Conservation (phyloP, 306 rosid species). For the Quillaja saponaria region DNA sequence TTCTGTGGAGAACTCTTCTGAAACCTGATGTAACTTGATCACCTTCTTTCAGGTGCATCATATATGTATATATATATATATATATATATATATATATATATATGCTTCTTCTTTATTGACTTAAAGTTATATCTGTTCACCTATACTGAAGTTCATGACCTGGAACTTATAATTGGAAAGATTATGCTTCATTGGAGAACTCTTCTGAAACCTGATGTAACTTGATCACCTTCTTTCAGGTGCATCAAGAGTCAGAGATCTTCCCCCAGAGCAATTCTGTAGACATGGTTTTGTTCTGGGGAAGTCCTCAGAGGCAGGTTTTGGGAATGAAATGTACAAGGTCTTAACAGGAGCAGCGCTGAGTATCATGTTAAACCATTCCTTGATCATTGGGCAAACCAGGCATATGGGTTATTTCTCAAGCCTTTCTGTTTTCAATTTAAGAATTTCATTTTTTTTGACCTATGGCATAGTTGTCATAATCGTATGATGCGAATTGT, state of each 20-base stretch:
- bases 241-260: slow-evolving; percentile 68
- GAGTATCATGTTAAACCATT: slow-evolving; percentile 90
- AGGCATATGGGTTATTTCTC: slow-evolving; percentile 98
- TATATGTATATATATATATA: no score
- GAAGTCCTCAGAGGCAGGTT: slow-evolving; percentile 91
- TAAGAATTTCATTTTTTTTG: no score
- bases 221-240: slow-evolving; percentile 51
- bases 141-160: slow-evolving; percentile 5
- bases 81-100: no score
- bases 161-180: neutral
- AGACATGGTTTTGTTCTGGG: slow-evolving; percentile 85
- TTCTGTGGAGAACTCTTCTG: slow-evolving; percentile 24
- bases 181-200: slow-evolving; percentile 14
- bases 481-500: no score
- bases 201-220: slow-evolving; percentile 28
- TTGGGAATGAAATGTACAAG: slow-evolving; percentile 99
- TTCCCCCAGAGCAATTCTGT: slow-evolving; percentile 82
- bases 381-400: slow-evolving; percentile 99
- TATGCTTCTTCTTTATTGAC: no score
- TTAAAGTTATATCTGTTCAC: neutral
- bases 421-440: slow-evolving; percentile 69
- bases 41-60: slow-evolving; percentile 69
- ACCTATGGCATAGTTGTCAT: no score
- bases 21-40: slow-evolving; percentile 25
- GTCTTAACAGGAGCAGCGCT: slow-evolving; percentile 80